Percentiles rank a stretch among this genome's conserved stretches.
phyloP scores from a whole-genome alignment of 768 basidiomycete species.

The Tulasnella sp. region DNA sequence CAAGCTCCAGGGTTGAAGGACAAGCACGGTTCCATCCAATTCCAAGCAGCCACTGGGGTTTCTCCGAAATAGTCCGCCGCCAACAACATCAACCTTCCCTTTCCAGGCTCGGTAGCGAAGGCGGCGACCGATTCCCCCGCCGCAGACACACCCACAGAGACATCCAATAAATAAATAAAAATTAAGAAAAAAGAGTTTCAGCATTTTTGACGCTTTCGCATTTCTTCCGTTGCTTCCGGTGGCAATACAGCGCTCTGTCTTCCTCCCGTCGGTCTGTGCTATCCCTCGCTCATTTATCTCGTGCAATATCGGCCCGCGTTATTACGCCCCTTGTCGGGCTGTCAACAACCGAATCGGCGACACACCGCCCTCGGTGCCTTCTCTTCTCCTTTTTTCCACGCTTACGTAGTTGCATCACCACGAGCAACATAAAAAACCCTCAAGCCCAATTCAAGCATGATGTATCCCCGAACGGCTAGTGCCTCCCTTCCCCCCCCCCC shows the following conservation, averaged over 20 bases:
- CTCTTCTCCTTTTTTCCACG: background rate
- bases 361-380: conserved; percentile 3
- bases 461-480: background rate
- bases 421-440: too few species aligned
- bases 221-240: background rate
- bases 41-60: background rate
- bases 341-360: conserved; percentile 9
- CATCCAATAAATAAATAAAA: background rate
- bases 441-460: background rate
- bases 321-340: background rate
- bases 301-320: background rate
- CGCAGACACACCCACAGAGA: background rate
- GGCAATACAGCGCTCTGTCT: background rate
- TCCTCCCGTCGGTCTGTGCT: background rate
- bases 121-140: background rate
- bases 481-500: background rate
- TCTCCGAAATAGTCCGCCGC: conserved; percentile 1
- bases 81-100: background rate
- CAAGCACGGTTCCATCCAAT: background rate
- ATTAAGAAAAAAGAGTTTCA: background rate
- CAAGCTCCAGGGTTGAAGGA: background rate
- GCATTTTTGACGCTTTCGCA: background rate
- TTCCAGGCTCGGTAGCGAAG: conserved; percentile 4
- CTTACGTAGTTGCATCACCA: background rate
- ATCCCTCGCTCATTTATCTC: background rate